Evolutionary conservation across 768 basidiomycete genomes (phyloP).

Genomic region (Coprinopsis strossmayeri): DNA sequence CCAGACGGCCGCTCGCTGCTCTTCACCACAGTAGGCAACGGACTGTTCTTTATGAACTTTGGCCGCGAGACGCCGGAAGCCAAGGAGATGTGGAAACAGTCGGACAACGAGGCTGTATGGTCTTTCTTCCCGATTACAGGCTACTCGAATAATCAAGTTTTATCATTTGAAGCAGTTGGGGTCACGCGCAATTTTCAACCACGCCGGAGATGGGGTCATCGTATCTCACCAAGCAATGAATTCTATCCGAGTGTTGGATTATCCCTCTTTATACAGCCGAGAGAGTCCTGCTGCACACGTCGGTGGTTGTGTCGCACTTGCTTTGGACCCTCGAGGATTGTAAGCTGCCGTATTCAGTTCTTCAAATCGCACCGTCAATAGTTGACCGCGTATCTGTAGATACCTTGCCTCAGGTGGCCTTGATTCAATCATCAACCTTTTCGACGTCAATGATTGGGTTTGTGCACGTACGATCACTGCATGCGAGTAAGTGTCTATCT

Average conservation of each 20-base stretch:
- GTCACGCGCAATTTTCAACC: constrained; percentile 71
- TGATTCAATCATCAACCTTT: constrained; percentile 80
- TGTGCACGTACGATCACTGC: constrained; percentile 67
- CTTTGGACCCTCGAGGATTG: constrained; percentile 77
- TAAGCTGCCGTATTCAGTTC: constrained; percentile 17
- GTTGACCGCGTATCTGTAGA: constrained; percentile 23
- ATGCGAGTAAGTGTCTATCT: constrained; percentile 59
- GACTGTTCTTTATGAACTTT: constrained; percentile 54
- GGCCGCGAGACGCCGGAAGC: constrained; percentile 46
- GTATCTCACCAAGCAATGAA: constrained; percentile 59
- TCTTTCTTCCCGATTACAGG: no score
- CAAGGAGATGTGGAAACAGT: constrained; percentile 40
- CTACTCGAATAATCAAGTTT: no score
- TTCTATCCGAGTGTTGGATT: constrained; percentile 62
- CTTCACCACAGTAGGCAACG: constrained; percentile 54
- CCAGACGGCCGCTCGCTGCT: constrained; percentile 65
- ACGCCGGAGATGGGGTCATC: constrained; percentile 66
- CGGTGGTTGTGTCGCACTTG: constrained; percentile 71
- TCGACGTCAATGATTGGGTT: constrained; percentile 77
- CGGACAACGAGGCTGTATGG: constrained; percentile 44
- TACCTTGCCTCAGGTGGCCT: constrained; percentile 77
- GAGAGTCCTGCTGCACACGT: constrained; percentile 72
- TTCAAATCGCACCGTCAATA: neutral
- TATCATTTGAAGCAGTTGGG: constrained; percentile 35
- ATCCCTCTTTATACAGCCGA: constrained; percentile 50